These are phyloP conservation scores for Cladosporium sp. DNA, from an alignment of 2,329 filamentous ascomycete species.

Conservation along the genomic window DNA sequence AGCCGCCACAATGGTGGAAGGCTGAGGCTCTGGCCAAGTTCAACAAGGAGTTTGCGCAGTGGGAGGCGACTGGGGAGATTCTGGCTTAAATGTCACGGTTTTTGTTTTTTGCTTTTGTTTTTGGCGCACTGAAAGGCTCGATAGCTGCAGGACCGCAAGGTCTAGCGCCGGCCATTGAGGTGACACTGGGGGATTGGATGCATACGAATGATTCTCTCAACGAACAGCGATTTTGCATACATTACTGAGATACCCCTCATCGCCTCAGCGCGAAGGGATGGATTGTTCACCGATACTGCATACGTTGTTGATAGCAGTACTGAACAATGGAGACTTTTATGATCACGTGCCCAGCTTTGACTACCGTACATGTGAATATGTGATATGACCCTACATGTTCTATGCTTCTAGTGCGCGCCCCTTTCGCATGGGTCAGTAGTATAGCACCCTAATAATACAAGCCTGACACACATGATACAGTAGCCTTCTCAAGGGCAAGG, in stretches of 20 bases:
- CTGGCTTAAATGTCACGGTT: background rate
- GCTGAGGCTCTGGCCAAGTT: background rate
- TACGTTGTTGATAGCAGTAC: background rate
- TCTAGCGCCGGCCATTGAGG: background rate
- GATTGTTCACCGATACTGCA: background rate
- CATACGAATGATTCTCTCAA: background rate
- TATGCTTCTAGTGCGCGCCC: background rate
- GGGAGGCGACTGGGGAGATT: constrained; percentile 5
- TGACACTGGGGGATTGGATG: background rate
- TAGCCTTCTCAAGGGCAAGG: no score
- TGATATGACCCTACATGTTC: background rate
- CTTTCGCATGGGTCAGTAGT: no score
- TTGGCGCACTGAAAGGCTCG: background rate
- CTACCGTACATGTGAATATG: background rate
- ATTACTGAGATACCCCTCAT: background rate
- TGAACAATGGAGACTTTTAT: background rate
- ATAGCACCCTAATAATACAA: no score
- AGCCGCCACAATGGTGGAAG: constrained; percentile 9
- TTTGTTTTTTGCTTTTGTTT: background rate
- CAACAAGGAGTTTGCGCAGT: constrained; percentile 6
- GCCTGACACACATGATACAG: no score
- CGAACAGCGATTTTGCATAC: background rate
- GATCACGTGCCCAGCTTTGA: background rate
- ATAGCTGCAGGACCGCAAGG: background rate
- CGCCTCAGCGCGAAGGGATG: background rate